Percentiles rank a stretch among this genome's conserved stretches.
phyloP scores from a whole-genome alignment of 2,329 filamentous ascomycete genomes.

The Aspergillus sp. region DNA sequence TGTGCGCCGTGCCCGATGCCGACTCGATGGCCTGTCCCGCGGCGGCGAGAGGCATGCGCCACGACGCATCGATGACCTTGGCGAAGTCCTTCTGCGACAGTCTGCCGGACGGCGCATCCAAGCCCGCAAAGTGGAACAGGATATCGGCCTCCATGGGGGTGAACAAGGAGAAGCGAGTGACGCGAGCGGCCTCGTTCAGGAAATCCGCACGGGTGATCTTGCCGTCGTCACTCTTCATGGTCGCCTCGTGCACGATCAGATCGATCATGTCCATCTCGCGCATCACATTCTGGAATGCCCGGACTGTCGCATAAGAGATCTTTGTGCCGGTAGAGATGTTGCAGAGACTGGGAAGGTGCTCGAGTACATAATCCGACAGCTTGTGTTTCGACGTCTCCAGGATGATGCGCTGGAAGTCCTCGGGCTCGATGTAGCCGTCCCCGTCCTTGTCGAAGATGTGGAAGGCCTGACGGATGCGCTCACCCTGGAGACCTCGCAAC shows the following conservation, averaged over 20 bases:
- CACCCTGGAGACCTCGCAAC: slow-evolving; percentile 91
- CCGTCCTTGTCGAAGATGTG: slow-evolving; percentile 84
- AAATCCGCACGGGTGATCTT: slow-evolving; percentile 95
- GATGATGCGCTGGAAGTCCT: slow-evolving; percentile 96
- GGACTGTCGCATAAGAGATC: slow-evolving; percentile 95
- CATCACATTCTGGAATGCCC: slow-evolving; percentile 97
- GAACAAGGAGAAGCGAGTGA: slow-evolving; percentile 92
- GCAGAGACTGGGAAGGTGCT: slow-evolving; percentile 88
- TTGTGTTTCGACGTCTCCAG: slow-evolving; percentile 90
- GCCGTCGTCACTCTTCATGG: slow-evolving; percentile 76
- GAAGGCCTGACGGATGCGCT: slow-evolving; percentile 94
- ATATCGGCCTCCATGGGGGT: slow-evolving; percentile 99
- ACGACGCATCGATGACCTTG: slow-evolving; percentile 91
- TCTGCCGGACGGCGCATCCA: slow-evolving; percentile 84
- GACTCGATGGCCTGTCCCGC: slow-evolving; percentile 45
- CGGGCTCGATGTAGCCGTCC: slow-evolving; percentile 91
- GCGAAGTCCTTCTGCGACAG: slow-evolving; percentile 82
- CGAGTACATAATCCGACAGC: slow-evolving; percentile 90
- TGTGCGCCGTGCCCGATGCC: slow-evolving; percentile 46
- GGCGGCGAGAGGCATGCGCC: slow-evolving; percentile 66
- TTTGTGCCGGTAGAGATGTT: slow-evolving; percentile 90
- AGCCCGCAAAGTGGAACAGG: slow-evolving; percentile 93
- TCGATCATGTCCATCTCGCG: slow-evolving; percentile 97
- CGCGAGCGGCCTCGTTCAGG: slow-evolving; percentile 84
- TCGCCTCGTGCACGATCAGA: slow-evolving; percentile 84